These are phyloP conservation scores for Parietaria judaica DNA, from an alignment of 306 rosid genomes.

Conservation along the genomic window DNA sequence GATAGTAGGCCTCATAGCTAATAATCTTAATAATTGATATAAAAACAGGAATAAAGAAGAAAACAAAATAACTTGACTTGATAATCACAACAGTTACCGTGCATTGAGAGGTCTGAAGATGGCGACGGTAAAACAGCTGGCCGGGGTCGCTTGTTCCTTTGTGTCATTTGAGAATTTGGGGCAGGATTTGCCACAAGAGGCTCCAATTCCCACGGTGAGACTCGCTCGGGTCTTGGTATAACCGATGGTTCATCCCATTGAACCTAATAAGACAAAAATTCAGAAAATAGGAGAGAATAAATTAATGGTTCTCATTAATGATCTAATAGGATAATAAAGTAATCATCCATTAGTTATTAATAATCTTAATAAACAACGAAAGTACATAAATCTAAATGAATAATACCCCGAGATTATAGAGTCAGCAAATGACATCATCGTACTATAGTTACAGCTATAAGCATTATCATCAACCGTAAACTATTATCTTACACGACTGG, in stretches of 20 bases:
- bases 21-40: not conserved
- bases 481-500: no score
- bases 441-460: no score
- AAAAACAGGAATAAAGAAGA: slow-evolving; percentile 11
- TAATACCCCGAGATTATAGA: no score
- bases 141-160: slow-evolving; percentile 78
- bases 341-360: no score
- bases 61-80: not conserved
- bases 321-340: no score
- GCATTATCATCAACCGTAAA: no score
- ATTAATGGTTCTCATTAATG: not conserved
- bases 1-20: no score
- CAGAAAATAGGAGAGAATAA: not conserved
- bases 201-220: slow-evolving; percentile 97
- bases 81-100: slow-evolving; percentile 30
- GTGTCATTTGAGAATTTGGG: slow-evolving; percentile 61
- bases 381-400: no score
- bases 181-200: slow-evolving; percentile 68
- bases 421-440: no score
- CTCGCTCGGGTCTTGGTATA: slow-evolving; percentile 87
- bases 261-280: slow-evolving; percentile 41
- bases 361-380: no score
- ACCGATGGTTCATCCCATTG: slow-evolving; percentile 99
- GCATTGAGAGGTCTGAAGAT: slow-evolving; percentile 47
- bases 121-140: slow-evolving; percentile 65